Percentiles rank a stretch among this genome's conserved stretches.
Conservation (phyloP, 1,284 basidiomycete species). For the Amanita bisporigera region DNA sequence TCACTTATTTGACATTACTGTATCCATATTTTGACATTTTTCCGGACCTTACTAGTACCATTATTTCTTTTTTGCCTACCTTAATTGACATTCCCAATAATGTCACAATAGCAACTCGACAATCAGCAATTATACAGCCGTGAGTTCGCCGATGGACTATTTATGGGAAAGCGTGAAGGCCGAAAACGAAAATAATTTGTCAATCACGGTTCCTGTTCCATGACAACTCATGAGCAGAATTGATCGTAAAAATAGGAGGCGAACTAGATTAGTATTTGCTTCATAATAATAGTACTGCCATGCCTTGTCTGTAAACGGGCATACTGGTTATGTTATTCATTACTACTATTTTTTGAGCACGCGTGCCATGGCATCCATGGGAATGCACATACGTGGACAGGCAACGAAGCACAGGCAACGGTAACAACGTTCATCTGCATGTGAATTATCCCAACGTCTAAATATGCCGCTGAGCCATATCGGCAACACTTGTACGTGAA, state of each 20-base stretch:
- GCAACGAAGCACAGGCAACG: no score
- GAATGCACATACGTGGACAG: no score
- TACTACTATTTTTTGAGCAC: no score
- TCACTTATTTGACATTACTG: not conserved
- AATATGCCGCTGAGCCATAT: no score
- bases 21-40: slow-evolving; percentile 13
- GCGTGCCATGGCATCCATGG: no score
- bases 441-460: no score
- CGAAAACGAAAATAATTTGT: not conserved
- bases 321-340: not conserved
- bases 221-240: no score
- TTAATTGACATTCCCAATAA: not conserved
- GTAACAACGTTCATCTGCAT: no score
- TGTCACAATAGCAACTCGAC: not conserved
- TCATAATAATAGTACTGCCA: not conserved
- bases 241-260: not conserved
- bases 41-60: slow-evolving; percentile 11
- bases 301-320: not conserved
- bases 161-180: not conserved
- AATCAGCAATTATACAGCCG: slow-evolving; percentile 1
- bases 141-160: not conserved
- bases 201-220: slow-evolving; percentile 2
- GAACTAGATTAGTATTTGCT: not conserved
- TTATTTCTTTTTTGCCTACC: not conserved
- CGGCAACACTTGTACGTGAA: no score